Conservation (phyloP, 139 green algal genomes). For the Limnomonas spitsbergensis region DNA sequence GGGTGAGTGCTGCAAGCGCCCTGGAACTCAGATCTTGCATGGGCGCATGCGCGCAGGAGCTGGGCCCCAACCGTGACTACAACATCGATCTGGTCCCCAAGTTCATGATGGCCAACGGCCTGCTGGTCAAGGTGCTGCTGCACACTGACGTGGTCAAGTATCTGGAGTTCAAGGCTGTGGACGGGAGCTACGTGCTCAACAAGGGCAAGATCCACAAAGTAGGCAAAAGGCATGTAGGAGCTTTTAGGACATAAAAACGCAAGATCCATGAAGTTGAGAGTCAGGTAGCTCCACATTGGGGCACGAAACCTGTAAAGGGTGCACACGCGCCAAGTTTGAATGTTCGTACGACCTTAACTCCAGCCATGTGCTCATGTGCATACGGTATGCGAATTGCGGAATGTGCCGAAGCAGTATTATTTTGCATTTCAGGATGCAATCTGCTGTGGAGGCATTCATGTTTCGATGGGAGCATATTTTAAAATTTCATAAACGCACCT, state of each 20-base stretch:
- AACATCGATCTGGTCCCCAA: constrained; percentile 98
- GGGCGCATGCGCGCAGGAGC: constrained; percentile 21
- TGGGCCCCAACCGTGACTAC: constrained; percentile 90
- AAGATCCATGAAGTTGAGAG: constrained; percentile 7
- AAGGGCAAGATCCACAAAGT: constrained; percentile 87
- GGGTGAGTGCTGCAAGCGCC: too few species aligned
- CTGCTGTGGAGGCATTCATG: too few species aligned
- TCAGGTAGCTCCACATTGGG: neutral
- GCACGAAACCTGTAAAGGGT: neutral
- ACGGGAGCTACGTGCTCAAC: constrained; percentile 90
- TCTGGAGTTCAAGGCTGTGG: constrained; percentile 96
- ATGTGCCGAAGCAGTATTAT: too few species aligned
- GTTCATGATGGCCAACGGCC: constrained; percentile 98
- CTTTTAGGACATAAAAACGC: neutral
- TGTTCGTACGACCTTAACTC: too few species aligned
- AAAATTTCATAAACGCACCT: too few species aligned
- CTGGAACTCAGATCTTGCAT: too few species aligned
- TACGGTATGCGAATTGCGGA: too few species aligned
- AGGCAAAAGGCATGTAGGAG: too few species aligned
- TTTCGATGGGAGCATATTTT: too few species aligned
- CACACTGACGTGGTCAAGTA: constrained; percentile 98
- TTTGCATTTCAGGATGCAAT: too few species aligned
- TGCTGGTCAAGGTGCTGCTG: constrained; percentile 87
- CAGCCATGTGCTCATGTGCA: too few species aligned
- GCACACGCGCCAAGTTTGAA: neutral